These are phyloP conservation scores for Mitragyna speciosa DNA, from an alignment of 257 asterid genomes.

Conservation along the genomic window DNA sequence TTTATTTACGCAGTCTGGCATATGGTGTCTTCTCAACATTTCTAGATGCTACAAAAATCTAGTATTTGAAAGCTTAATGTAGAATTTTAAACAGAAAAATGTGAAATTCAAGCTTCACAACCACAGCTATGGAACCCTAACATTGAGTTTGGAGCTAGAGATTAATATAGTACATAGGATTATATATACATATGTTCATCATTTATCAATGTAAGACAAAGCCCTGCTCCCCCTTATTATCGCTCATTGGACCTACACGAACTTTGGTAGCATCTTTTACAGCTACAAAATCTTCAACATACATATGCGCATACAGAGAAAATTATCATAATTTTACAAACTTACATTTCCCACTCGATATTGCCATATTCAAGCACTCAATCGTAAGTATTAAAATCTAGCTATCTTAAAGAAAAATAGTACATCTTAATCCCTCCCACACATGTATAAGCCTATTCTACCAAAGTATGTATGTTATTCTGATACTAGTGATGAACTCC, in stretches of 20 bases:
- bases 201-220: not conserved
- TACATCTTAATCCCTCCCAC: not conserved
- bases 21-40: too few relatives aligned
- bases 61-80: too few relatives aligned
- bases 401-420: not conserved
- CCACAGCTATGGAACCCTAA: too few relatives aligned
- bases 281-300: not conserved
- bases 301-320: not conserved
- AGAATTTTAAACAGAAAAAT: too few relatives aligned
- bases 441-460: conserved; percentile 2
- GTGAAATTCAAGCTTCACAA: too few relatives aligned
- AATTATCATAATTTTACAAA: not conserved
- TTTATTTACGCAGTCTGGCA: too few relatives aligned
- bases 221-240: not conserved
- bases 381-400: not conserved
- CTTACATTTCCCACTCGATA: not conserved
- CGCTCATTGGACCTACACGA: not conserved
- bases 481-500: not conserved
- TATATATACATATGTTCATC: too few relatives aligned
- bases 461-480: not conserved
- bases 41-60: too few relatives aligned
- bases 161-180: too few relatives aligned
- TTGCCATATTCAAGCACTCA: conserved; percentile 9
- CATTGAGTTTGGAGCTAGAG: not conserved
- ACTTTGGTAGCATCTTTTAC: not conserved